Conservation (phyloP, 140 eudicot species). For the Bidens hawaiensis region DNA sequence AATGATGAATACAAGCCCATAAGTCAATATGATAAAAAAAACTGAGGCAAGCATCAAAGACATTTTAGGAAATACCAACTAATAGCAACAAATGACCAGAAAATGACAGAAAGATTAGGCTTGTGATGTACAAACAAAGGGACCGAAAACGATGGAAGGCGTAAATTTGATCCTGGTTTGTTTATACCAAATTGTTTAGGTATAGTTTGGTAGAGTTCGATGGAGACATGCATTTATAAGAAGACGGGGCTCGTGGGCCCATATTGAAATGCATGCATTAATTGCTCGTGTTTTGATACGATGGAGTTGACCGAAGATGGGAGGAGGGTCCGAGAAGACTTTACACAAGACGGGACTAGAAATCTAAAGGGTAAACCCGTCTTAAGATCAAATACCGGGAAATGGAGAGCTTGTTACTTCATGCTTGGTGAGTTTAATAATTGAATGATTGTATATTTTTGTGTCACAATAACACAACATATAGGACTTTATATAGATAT, state of each 20-base stretch:
- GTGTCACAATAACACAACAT: not conserved
- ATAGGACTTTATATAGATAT: not conserved
- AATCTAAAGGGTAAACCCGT: slow-evolving; percentile 36
- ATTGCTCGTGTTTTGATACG: not conserved
- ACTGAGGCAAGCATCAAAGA: slow-evolving; percentile 13
- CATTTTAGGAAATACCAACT: not conserved
- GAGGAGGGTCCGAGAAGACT: slow-evolving; percentile 19
- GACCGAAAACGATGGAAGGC: slow-evolving; percentile 8
- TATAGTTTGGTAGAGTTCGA: slow-evolving; percentile 22
- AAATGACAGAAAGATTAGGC: slow-evolving; percentile 14
- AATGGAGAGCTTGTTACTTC: slow-evolving; percentile 62
- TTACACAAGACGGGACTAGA: slow-evolving; percentile 31
- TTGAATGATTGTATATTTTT: not conserved
- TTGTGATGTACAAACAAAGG: slow-evolving; percentile 5
- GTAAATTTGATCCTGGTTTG: slow-evolving; percentile 9
- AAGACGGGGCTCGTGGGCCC: not conserved
- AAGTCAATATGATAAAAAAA: slow-evolving; percentile 6
- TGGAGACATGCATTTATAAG: slow-evolving; percentile 4
- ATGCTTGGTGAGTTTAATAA: slow-evolving; percentile 38
- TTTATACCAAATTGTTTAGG: slow-evolving; percentile 10
- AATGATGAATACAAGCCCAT: not conserved
- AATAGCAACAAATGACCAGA: slow-evolving; percentile 4
- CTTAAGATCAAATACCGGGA: slow-evolving; percentile 35
- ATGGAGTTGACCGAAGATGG: slow-evolving; percentile 11
- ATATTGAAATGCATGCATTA: not conserved